Evolutionary conservation across 73 alveolate genomes (phyloP), one percentile per base, ranked within the genome.

Genomic region (Paramecium octaurelia): DNA sequence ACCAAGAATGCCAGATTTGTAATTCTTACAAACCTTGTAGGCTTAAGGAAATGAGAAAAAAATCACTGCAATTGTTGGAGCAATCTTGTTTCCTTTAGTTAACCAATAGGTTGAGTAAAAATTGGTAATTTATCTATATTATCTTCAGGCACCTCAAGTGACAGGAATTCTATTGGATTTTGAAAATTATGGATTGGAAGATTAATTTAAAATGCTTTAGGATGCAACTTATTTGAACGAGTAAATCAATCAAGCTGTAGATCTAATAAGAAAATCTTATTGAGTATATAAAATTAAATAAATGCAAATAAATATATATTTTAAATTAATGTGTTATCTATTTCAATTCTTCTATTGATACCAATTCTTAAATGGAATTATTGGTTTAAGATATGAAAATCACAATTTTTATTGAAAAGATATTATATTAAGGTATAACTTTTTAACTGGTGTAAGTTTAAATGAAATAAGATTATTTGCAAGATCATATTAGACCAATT

Each of bases 231-330:
- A 48, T 24, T 43, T 80, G 91, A 48, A 18, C 50, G 91, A 80
- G 91, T 10, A 80, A 23, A 80, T 80, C 91, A 80, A 80, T 21
- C 29, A 80, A 24, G 91, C 91, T 80, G 50, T 80, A 24, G 91
- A 80, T 21, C 57, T 44, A 24, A 18, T 80, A 80, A 44, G 36
- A 42, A 73, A 73, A 23, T 73, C 87, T 64, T 12, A 27, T 34
- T 64, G 84, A 64, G 84, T 64, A 64, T 31, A 64, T 64, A 64
- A 31, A 64, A 64, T 64, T 64, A 54, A 54, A 54, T 54, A 54
- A 54, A 54, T 54, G 21, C 69, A 54, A 18, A 54, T 54, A 0
- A 54, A 54, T 54, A 54, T 54, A n/a, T 54, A 54, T 48, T 48
- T 48, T 3, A 48, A 40, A 10, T 4, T 18, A n/a, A 54, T 54